These are phyloP conservation scores for Sarocladium brachiariae DNA, from an alignment of 2,329 filamentous ascomycete species.

Conservation along the genomic window DNA sequence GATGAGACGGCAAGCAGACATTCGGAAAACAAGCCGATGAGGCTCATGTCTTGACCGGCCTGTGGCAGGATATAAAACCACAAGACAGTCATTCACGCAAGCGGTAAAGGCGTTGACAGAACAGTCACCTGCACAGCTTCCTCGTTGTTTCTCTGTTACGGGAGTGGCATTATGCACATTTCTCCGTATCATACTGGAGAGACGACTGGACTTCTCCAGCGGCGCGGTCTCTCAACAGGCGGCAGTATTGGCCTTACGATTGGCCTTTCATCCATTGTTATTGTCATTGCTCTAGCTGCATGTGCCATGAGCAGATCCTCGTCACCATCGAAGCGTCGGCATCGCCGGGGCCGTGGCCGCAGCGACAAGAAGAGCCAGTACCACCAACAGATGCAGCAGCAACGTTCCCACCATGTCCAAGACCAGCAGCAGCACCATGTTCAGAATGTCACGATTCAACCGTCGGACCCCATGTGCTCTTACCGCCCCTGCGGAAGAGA, in stretches of 20 bases:
- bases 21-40: too few species aligned
- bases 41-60: too few species aligned
- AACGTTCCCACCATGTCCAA: not conserved
- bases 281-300: not conserved
- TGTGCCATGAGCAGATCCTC: not conserved
- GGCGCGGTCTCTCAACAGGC: not conserved
- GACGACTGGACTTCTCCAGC: not conserved
- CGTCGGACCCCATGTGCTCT: not conserved
- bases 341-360: not conserved
- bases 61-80: too few species aligned
- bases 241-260: conserved; percentile 1
- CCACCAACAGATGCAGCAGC: conserved; percentile 1
- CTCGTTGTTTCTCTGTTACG: not conserved
- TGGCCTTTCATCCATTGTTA: not conserved
- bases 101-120: too few species aligned
- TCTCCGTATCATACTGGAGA: not conserved
- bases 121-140: not conserved
- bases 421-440: conserved; percentile 2
- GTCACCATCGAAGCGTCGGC: not conserved
- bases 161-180: too few species aligned
- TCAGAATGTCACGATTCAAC: conserved; percentile 4
- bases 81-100: too few species aligned
- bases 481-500: not conserved
- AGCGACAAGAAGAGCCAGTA: not conserved
- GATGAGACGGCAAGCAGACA: too few species aligned